Conservation (phyloP, 2,329 filamentous ascomycete species). For the Juglanconis sp. region DNA sequence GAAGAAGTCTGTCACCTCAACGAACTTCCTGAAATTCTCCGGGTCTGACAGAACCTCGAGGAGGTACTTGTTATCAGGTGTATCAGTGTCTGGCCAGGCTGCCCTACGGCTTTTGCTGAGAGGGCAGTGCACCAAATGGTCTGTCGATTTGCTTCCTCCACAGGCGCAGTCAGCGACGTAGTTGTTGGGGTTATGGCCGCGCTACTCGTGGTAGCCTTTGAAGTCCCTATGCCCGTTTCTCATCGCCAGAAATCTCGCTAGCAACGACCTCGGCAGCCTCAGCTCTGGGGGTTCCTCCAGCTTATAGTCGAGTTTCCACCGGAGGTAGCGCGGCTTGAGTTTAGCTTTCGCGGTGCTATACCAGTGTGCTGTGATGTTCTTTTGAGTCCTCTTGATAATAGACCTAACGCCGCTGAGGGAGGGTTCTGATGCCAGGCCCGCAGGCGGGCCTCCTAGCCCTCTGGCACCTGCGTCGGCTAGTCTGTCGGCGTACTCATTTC, state of each 20-base stretch:
- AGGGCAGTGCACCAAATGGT: background rate
- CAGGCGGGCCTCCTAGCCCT: too few relatives aligned
- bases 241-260: background rate
- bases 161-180: background rate
- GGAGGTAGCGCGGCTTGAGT: background rate
- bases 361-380: too few relatives aligned
- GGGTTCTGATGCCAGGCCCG: too few relatives aligned
- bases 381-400: too few relatives aligned
- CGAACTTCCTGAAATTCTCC: background rate
- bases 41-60: background rate
- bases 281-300: background rate
- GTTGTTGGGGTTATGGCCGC: background rate
- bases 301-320: background rate
- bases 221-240: background rate
- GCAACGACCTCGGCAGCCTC: background rate
- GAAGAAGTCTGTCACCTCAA: background rate
- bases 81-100: background rate
- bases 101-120: background rate
- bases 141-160: background rate
- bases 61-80: background rate
- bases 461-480: too few relatives aligned
- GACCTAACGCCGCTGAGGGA: too few relatives aligned
- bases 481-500: too few relatives aligned
- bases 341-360: background rate
- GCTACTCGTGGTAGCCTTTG: background rate